A percentile compares a stretch with the other conserved stretches of the same genome.
Evolutionary conservation across 2,329 filamentous ascomycete species (phyloP).

Genomic region (Penicillium aurantiogriseum): DNA sequence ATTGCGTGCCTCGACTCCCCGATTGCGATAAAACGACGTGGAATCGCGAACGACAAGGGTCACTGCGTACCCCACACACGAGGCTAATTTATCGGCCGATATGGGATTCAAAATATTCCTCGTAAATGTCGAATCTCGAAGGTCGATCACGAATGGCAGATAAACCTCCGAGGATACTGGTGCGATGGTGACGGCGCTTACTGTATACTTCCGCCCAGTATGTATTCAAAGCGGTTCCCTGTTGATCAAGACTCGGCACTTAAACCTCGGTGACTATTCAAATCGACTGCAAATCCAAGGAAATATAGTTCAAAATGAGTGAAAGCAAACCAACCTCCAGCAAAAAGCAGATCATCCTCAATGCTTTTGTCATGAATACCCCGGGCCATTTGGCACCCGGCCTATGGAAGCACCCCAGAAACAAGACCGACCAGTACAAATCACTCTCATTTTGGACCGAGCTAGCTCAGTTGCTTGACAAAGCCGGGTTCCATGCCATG

Average conservation of each 20-base stretch:
- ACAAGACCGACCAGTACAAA: conserved; percentile 34
- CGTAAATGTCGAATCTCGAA: neutral
- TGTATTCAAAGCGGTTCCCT: neutral
- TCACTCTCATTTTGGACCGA: conserved; percentile 46
- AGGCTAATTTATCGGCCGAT: conserved; percentile 4
- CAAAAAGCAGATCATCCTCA: conserved; percentile 41
- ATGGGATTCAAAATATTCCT: neutral
- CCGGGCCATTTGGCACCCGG: conserved; percentile 43
- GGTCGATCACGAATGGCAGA: neutral
- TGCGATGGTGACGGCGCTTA: neutral
- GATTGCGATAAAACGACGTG: conserved; percentile 7
- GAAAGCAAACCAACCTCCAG: neutral
- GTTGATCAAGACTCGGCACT: neutral
- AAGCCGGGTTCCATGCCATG: conserved; percentile 47
- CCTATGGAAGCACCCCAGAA: conserved; percentile 30
- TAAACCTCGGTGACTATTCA: neutral
- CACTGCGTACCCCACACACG: neutral
- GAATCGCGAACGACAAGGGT: conserved; percentile 1
- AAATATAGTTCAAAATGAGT: neutral
- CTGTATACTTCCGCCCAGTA: neutral
- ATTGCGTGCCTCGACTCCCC: conserved; percentile 10
- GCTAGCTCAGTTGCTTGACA: conserved; percentile 46
- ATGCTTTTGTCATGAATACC: conserved; percentile 46
- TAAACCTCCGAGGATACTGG: neutral
- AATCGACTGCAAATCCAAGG: neutral